Base-by-base conservation (phyloP, 1,284 basidiomycete species). In the Malassezia globosa region DNA sequence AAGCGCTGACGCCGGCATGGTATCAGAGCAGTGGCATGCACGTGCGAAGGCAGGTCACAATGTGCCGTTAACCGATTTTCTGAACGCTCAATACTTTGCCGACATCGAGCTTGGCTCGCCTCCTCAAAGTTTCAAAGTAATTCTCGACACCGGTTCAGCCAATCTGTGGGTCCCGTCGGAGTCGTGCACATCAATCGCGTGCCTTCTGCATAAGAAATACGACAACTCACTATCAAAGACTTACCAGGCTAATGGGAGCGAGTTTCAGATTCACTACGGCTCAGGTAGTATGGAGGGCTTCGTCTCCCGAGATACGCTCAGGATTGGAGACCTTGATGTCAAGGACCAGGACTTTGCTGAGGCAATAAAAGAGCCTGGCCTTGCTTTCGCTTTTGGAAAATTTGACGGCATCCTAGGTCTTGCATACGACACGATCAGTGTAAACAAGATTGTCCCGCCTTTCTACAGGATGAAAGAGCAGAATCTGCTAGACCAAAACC, bases 1-100 rank as follows among this genome's bases (percentile, higher is more conserved):
- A 47, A 63, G 66, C 49, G 54, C 66, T 46, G 63, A 63, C 27
- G 49, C 56, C 26, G 50, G 56, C 21, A 42, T 61, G 56, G 38
- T 46, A 37, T 51, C 55, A 23, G 54, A 56, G 23, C 58, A 59
- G 23, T 66, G 63, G 61, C 52, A 58, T 25, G 51, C 58, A 14
- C 57, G 61, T 45, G 72, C 76, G 52, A 80, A 83, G 55, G 84
- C 81, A 49, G 88, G 87, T 33, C 92, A 97, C 73, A 75, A 76
- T 42, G 86, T 96, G 38, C 92, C 92, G 52, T 78, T 97, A 42
- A 84, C 79, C 67, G 90, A 97, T 78, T 97, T 88, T 76, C 82
- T 94, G 81, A 96, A 96, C 72, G 90, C 92, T 23, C 92, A 97
- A 74, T 96, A 97, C 76, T 97, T 81, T 72, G 80, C 88, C 29